Percentiles rank a stretch among this genome's conserved stretches.
Conservation (phyloP, 2,329 filamentous ascomycete species). For the Mollisiaceae sp. region DNA sequence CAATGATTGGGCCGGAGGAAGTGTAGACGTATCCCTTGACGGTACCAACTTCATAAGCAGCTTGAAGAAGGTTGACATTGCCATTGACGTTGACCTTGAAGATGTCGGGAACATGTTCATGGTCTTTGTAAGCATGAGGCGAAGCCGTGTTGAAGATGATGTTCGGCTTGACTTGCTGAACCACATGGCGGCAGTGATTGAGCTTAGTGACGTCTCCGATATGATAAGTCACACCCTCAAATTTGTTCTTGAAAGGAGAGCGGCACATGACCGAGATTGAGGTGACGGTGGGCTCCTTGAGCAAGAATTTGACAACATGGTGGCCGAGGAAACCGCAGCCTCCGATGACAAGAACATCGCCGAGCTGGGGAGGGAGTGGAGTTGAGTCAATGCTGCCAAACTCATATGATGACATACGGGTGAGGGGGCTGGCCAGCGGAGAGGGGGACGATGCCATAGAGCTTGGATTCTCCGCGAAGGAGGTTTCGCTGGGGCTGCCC, state of each 20-base stretch:
- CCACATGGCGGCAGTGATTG: constrained; percentile 47
- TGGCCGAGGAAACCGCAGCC: constrained; percentile 51
- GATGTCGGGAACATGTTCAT: constrained; percentile 29
- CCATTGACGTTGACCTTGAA: constrained; percentile 56
- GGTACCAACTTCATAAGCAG: constrained; percentile 52
- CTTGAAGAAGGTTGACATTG: constrained; percentile 53
- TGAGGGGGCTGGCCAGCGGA: constrained; percentile 2
- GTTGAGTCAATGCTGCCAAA: background rate
- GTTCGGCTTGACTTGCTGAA: constrained; percentile 50
- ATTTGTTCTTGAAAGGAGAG: constrained; percentile 47
- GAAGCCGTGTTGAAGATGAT: constrained; percentile 57
- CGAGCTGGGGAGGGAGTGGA: constrained; percentile 8
- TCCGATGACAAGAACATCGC: constrained; percentile 20
- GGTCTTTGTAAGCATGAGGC: constrained; percentile 45
- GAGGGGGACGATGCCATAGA: background rate
- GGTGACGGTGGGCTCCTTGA: constrained; percentile 45
- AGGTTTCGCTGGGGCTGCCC: background rate
- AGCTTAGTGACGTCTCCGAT: constrained; percentile 55
- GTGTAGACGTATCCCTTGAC: constrained; percentile 46
- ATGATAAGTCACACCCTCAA: constrained; percentile 49
- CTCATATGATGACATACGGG: constrained; percentile 10
- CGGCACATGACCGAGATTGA: constrained; percentile 53
- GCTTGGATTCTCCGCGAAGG: background rate
- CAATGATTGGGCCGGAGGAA: constrained; percentile 32
- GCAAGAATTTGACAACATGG: constrained; percentile 55